Base-by-base conservation (phyloP, 495 filamentous ascomycete genomes). In the Bathelium albidoporum region DNA sequence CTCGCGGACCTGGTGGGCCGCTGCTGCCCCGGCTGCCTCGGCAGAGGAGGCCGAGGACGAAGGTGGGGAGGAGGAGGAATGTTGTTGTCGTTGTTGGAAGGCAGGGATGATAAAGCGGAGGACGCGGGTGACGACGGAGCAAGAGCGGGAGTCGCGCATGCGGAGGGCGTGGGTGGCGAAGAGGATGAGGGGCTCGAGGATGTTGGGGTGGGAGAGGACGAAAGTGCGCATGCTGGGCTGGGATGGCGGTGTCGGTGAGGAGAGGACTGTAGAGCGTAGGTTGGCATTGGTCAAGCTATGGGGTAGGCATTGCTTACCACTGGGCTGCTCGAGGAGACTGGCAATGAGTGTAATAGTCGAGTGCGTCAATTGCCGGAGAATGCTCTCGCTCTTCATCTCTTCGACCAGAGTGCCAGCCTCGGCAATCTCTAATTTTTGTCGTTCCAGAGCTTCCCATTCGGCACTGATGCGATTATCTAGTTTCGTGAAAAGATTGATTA, bases 301-400 rank as follows among this genome's bases (percentile, higher is more conserved):
- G 24, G 5, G 2, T n/a, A 16, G 10, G 9, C 1, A 18, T 49
- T 11, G 18, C 39, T 29, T 34, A 22, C 44, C 44, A 20, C n/a
- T 32, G 24, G n/a, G 49, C 10, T 55, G 49, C 71, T 96, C 92
- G 11, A 97, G 80, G 61, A 97, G 81, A 62, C 87, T 87, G 28
- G 91, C 87, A 49, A 96, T 89, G 81, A 97, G 88, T 64, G 92
- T 86, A 14, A 96, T 90, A 7, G 93, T 89, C 39, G 90, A 89
- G 71, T 92, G 90, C 0, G 94, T 96, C 58, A 97, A 79, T 64
- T 95, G 90, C n/a, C 94, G 85, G 34, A 99, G 79, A 29, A 97
- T 94, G 73, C 93, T 97, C 72, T 99, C 94, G 22, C 89, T 87
- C 75, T 95, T 96, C 94, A 99, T 99, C 77, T 99, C 95, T 66